A percentile compares a stretch with the other conserved stretches of the same genome.
phyloP scores from a whole-genome alignment of 192 early-diverging fungal genomes.

The Entomortierella chlamydospora region DNA sequence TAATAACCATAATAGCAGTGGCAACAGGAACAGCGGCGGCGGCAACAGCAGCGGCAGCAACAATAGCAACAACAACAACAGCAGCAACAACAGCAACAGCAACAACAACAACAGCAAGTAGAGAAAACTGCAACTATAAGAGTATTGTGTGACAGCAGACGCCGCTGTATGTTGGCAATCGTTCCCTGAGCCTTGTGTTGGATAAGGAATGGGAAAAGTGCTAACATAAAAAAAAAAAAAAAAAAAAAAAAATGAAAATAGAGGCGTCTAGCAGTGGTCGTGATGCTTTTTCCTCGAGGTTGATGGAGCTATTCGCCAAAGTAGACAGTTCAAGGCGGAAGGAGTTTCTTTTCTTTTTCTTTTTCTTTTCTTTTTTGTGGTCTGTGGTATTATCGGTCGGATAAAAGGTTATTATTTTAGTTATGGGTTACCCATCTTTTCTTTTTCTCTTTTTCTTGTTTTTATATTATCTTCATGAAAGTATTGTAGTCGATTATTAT shows the following conservation, averaged over 20 bases:
- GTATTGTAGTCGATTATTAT: background rate
- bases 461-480: background rate
- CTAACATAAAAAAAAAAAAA: too few relatives aligned
- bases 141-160: background rate
- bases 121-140: background rate
- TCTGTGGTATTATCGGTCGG: background rate
- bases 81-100: background rate
- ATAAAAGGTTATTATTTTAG: background rate
- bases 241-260: background rate
- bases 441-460: background rate
- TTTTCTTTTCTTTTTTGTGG: background rate
- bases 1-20: background rate
- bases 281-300: background rate
- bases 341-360: slow-evolving; percentile 4
- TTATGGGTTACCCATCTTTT: background rate
- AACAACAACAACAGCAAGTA: background rate
- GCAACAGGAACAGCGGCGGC: background rate
- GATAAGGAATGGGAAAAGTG: background rate
- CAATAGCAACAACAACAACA: background rate
- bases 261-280: background rate
- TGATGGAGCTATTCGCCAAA: background rate
- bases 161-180: background rate
- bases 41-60: slow-evolving; percentile 4
- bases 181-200: background rate
- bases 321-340: background rate